Percentiles rank a stretch among this genome's conserved stretches.
phyloP scores from a whole-genome alignment of 2,329 filamentous ascomycete species.

The Pyrenophora seminiperda region DNA sequence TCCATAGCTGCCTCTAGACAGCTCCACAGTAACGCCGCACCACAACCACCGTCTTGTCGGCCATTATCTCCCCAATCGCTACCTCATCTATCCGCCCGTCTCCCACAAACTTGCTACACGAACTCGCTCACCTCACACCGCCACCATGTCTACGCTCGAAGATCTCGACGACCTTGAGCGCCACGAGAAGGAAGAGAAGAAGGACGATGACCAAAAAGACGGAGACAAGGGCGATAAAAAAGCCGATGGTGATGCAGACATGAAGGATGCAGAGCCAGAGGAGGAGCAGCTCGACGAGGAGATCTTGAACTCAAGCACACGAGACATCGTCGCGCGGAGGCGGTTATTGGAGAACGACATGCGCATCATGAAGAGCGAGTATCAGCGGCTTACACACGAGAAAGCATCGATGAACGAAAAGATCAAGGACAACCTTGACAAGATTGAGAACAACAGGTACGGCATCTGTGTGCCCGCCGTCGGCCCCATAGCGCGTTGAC shows the following conservation, averaged over 20 bases:
- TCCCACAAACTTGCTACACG: background rate
- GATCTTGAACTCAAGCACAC: slow-evolving; percentile 88
- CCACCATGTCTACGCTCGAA: slow-evolving; percentile 83
- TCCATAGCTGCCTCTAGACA: slow-evolving; percentile 44
- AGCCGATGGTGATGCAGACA: slow-evolving; percentile 78
- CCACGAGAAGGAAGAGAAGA: slow-evolving; percentile 73
- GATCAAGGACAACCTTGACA: slow-evolving; percentile 98
- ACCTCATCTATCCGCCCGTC: slow-evolving; percentile 1
- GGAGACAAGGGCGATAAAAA: slow-evolving; percentile 63
- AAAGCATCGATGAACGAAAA: slow-evolving; percentile 96
- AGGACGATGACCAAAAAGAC: slow-evolving; percentile 59
- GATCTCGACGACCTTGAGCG: slow-evolving; percentile 89
- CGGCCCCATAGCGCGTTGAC: slow-evolving; percentile 7
- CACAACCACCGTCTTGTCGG: slow-evolving; percentile 11
- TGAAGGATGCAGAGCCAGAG: slow-evolving; percentile 77
- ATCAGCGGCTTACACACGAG: slow-evolving; percentile 90
- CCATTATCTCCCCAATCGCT: slow-evolving; percentile 7
- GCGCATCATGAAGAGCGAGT: slow-evolving; percentile 98
- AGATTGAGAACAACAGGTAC: slow-evolving; percentile 98
- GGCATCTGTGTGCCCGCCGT: slow-evolving; percentile 24
- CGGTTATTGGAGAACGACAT: slow-evolving; percentile 96
- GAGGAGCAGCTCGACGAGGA: slow-evolving; percentile 86
- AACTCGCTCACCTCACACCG: slow-evolving; percentile 25
- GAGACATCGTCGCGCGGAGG: slow-evolving; percentile 90
- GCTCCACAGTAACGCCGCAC: slow-evolving; percentile 28